Conservation (phyloP, 306 rosid genomes). For the Abrus precatorius region DNA sequence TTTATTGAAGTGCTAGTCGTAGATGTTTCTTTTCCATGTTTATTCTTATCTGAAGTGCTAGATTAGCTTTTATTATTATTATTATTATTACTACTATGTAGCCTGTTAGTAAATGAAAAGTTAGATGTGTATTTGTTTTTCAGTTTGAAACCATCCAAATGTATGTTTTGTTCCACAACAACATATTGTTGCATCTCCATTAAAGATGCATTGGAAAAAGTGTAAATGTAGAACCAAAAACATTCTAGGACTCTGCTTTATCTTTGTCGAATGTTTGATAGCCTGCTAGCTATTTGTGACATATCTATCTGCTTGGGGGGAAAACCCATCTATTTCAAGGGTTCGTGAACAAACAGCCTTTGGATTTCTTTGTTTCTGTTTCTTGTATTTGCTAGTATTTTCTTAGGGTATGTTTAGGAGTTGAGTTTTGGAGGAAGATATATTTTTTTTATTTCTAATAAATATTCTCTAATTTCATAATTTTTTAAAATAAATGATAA, state of each 20-base stretch:
- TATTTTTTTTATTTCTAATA: no score
- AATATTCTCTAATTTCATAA: no score
- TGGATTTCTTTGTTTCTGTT: constrained; percentile 20
- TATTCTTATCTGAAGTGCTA: constrained; percentile 12
- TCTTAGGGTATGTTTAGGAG: constrained; percentile 6
- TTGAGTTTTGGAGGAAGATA: no score
- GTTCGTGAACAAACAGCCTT: constrained; percentile 40
- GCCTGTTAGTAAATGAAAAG: no score
- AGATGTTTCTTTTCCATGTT: constrained; percentile 20
- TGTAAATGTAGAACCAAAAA: no score
- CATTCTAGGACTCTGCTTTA: not conserved
- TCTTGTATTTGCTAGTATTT: constrained; percentile 39
- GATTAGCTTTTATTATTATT: not conserved
- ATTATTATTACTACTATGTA: no score
- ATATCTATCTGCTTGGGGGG: constrained; percentile 15
- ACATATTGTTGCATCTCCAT: no score
- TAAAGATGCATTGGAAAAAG: no score
- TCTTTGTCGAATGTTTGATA: constrained; percentile 35
- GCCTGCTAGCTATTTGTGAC: constrained; percentile 31
- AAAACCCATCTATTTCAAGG: constrained; percentile 18
- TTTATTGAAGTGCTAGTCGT: constrained; percentile 35
- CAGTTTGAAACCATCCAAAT: no score
- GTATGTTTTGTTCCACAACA: no score
- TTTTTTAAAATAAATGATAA: no score
- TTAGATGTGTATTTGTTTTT: no score